A percentile compares a stretch with the other conserved stretches of the same genome.
Conservation (phyloP, 495 filamentous ascomycete species). For the Amphirosellinia nigrospora region DNA sequence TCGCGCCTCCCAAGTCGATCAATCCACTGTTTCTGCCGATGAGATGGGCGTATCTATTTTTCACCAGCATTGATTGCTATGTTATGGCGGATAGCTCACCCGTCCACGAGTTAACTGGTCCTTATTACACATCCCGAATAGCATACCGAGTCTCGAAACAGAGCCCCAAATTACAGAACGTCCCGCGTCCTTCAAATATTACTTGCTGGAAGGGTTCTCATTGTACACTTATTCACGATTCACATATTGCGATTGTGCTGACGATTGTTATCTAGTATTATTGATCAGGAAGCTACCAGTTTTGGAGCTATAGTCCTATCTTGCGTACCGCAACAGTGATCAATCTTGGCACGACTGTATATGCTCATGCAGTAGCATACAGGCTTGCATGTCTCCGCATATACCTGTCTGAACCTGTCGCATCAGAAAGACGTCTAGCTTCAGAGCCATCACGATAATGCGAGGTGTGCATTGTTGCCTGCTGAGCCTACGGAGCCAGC, state of each 20-base stretch:
- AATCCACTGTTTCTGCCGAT: background rate
- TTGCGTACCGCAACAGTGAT: slow-evolving; percentile 10
- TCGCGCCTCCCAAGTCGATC: background rate
- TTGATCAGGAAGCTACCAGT: background rate
- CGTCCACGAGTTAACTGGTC: background rate
- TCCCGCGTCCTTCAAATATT: no score
- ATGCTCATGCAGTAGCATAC: background rate
- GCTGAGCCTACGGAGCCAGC: background rate
- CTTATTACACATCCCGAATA: background rate
- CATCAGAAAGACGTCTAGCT: slow-evolving; percentile 13
- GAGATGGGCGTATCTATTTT: background rate
- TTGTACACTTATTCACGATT: background rate
- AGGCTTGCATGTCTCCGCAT: background rate
- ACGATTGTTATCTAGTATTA: slow-evolving; percentile 15
- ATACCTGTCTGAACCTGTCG: background rate
- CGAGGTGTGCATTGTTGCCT: background rate
- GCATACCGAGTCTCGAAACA: background rate
- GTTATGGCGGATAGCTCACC: background rate
- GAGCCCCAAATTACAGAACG: background rate
- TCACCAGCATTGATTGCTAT: background rate
- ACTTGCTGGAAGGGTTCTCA: background rate
- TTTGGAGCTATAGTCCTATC: background rate
- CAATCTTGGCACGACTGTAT: background rate
- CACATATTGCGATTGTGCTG: slow-evolving; percentile 1
- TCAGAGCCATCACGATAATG: background rate